These are phyloP conservation scores for Candida endomychidarum DNA, from an alignment of 805 yeast species.

Conservation along the genomic window DNA sequence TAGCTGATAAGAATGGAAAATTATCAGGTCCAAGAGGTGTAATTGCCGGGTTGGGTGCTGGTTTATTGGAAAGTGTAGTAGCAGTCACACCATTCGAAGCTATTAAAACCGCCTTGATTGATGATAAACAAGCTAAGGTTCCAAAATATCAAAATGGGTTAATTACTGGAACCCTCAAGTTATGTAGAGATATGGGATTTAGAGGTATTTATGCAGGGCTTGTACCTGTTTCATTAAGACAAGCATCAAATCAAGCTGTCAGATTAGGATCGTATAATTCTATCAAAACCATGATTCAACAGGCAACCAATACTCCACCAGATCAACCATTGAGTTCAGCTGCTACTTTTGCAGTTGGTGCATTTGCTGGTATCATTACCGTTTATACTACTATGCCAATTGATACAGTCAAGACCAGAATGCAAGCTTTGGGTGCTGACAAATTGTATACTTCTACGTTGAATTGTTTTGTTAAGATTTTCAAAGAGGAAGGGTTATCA, in stretches of 20 bases:
- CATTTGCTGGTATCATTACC: slow-evolving; percentile 84
- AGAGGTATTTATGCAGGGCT: slow-evolving; percentile 86
- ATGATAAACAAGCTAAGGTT: slow-evolving; percentile 74
- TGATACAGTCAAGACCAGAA: slow-evolving; percentile 93
- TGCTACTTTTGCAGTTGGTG: slow-evolving; percentile 85
- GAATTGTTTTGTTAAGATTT: slow-evolving; percentile 78
- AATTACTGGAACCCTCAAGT: slow-evolving; percentile 58
- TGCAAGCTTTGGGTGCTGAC: slow-evolving; percentile 88
- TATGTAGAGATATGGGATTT: slow-evolving; percentile 76
- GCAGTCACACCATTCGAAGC: slow-evolving; percentile 98
- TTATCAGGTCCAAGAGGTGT: slow-evolving; percentile 89
- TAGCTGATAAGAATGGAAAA: slow-evolving; percentile 83
- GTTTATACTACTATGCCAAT: slow-evolving; percentile 95
- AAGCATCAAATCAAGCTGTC: slow-evolving; percentile 94
- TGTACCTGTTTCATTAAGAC: slow-evolving; percentile 90
- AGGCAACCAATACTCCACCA: slow-evolving; percentile 63
- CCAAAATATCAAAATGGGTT: slow-evolving; percentile 77
- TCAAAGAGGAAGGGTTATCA: slow-evolving; percentile 81
- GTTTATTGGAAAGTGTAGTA: slow-evolving; percentile 82
- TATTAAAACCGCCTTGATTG: slow-evolving; percentile 92
- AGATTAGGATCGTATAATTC: slow-evolving; percentile 91
- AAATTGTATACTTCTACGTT: slow-evolving; percentile 69
- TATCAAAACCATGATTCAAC: slow-evolving; percentile 76
- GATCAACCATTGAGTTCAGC: slow-evolving; percentile 72
- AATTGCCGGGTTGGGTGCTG: slow-evolving; percentile 97